Evolutionary conservation across 1,284 basidiomycete genomes (phyloP).

Genomic region (Schizophyllum amplum): DNA sequence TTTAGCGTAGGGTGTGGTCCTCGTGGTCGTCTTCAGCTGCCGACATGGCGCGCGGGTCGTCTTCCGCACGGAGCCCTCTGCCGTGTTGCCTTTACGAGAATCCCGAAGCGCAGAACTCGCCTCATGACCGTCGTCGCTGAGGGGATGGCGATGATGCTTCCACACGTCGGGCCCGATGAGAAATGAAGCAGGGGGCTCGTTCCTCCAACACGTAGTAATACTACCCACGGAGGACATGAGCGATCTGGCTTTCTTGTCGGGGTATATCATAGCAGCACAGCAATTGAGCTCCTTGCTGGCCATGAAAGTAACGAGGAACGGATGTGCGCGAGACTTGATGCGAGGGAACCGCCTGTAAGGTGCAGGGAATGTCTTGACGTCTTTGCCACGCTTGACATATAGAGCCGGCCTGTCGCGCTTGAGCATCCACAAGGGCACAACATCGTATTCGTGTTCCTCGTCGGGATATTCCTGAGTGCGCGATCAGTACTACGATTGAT

Average conservation of each 20-base stretch:
- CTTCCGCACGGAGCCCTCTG: neutral
- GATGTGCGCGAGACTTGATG: neutral
- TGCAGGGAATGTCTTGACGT: neutral
- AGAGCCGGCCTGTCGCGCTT: neutral
- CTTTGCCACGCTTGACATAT: neutral
- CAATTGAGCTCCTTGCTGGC: neutral
- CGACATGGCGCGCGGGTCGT: neutral
- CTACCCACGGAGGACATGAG: too few relatives aligned
- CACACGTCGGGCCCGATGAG: neutral
- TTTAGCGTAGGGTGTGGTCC: neutral
- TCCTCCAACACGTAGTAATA: neutral
- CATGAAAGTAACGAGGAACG: neutral
- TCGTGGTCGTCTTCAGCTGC: neutral
- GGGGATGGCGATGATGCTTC: neutral
- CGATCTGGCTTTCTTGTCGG: too few relatives aligned
- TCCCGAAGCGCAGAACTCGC: neutral
- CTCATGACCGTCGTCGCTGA: neutral
- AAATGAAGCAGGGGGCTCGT: neutral
- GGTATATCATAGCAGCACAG: too few relatives aligned
- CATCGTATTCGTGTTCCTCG: neutral
- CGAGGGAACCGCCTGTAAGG: neutral
- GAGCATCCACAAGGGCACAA: neutral
- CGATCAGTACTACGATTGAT: neutral
- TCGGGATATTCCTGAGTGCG: neutral
- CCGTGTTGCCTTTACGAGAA: neutral